Evolutionary conservation across 1,139 yeast species (phyloP), one percentile per base, ranked within the genome.

Genomic region (Sugiyamaella japonica): DNA sequence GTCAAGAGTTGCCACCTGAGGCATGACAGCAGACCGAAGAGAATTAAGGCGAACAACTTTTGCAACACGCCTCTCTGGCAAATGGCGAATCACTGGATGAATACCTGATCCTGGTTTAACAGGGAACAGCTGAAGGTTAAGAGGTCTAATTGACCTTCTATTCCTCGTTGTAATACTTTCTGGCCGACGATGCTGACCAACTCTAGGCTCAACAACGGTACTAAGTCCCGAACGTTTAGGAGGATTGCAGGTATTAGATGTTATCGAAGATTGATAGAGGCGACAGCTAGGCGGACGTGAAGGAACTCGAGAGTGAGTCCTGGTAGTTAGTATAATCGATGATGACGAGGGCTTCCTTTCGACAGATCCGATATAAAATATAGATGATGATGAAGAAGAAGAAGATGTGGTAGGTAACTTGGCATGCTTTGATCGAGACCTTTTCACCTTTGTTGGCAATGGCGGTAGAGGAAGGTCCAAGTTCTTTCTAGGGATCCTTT

Each of bases 1-100:
- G 38, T 50, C 53, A 8, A 50, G 34, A 36, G 43, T 44, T 36
- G 50, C 53, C 13, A 50, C 53, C 37, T 50, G 53, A 12, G 48
- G 53, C 53, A 44, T 43, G 25, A 41, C 48, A 16, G 25, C 16
- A 1, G 51, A 28, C 1, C 29, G 45, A n/a, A 20, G 51, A n/a
- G 51, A 37, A 38, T 38, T 34, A 7, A 40, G 20, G 20, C 51
- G 45, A 23, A 48, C 51, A 31, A 48, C 25, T 31, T 37, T 48
- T 2, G 51, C 34, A 7, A 34, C 38, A 37, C 51, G 51, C 20
- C 32, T 39, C 16, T 48, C 51, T 7, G 45, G 45, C n/a, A 48
- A 25, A 32, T n/a, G 39, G 12, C 45, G 51, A 17, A 48, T 39
- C 6, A 39, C 39, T 13, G 45, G 45, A 20, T 31, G 42, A 17